phyloP scores from a whole-genome alignment of 2,329 filamentous ascomycete species.

The Herpotrichia juniperi region DNA sequence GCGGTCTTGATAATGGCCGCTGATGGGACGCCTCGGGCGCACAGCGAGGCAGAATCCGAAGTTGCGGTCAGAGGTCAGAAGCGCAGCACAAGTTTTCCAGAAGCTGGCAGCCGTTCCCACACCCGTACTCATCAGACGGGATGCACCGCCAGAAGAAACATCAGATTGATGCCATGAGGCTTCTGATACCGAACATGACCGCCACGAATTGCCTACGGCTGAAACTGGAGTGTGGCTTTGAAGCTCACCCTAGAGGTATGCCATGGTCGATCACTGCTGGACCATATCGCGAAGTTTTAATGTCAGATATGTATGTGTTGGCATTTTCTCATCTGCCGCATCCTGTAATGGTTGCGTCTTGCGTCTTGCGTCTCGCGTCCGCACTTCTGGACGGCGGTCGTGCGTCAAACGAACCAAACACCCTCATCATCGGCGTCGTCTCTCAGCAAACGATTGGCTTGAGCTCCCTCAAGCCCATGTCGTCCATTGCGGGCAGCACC shows the following conservation, averaged over 20 bases:
- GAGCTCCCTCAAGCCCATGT: conserved; percentile 24
- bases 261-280: background rate
- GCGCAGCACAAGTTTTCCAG: background rate
- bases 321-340: conserved; percentile 19
- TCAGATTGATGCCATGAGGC: background rate
- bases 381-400: conserved; percentile 1
- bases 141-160: background rate
- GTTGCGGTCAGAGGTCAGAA: conserved; percentile 25
- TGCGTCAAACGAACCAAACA: conserved; percentile 13
- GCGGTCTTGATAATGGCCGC: background rate
- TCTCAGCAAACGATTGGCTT: conserved; percentile 38
- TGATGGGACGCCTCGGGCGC: conserved; percentile 9
- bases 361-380: conserved; percentile 8
- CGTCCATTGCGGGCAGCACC: conserved; percentile 9
- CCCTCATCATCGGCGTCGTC: conserved; percentile 20
- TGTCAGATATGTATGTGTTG: conserved; percentile 29
- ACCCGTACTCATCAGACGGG: background rate
- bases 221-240: conserved; percentile 2
- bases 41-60: conserved; percentile 33
- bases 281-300: conserved; percentile 2
- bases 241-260: background rate
- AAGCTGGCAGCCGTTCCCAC: conserved; percentile 1
- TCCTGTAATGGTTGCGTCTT: conserved; percentile 12
- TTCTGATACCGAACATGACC: conserved; percentile 18
- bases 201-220: conserved; percentile 6